Evolutionary conservation across 768 basidiomycete genomes (phyloP), one percentile per base, ranked within the genome.

Genomic region (Rhizopogon vinicolor): DNA sequence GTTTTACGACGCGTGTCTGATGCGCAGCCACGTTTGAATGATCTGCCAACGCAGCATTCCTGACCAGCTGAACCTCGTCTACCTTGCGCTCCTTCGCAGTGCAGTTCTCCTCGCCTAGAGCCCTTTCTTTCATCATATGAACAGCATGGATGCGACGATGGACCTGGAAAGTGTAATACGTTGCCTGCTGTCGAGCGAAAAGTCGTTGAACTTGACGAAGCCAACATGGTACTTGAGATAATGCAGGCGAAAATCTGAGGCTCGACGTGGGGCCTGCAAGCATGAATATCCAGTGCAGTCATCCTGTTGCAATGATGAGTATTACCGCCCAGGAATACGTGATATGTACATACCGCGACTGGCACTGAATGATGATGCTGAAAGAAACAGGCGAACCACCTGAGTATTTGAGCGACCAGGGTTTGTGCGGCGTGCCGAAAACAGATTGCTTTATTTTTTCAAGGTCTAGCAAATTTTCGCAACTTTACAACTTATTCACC

Each of bases 201-300:
- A 54, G 51, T 35, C 28, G 54, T 33, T 54, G 53, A 45, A 55
- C 57, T 41, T 54, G 63, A 55, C 49, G 57, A 53, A 60, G 58
- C 44, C 64, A 66, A 68, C 71, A 75, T 71, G 64, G 61, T 50
- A 61, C 62, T 50, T 64, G 61, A n/a, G 61, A 57, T 44, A 65
- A 60, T 64, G 65, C 63, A 62, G 65, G 67, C 67, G 72, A 69
- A 60, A 74, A 70, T 75, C 70, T 75, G 77, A 82, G 79, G 81
- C 83, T 84, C 81, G 78, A 79, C 78, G 81, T 84, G 81, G 86
- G 87, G 83, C 82, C 87, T 84, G 83, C 83, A 74, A 89, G 81
- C 89, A 91, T 91, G 80, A 84, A 88, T 84, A 59, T 63, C 59
- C 74, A 64, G 62, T 77, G 75, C 82, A 86, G 78, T 85, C 88